Conservation (phyloP, 176 grass and related monocot genomes). For the Oryza meridionalis region DNA sequence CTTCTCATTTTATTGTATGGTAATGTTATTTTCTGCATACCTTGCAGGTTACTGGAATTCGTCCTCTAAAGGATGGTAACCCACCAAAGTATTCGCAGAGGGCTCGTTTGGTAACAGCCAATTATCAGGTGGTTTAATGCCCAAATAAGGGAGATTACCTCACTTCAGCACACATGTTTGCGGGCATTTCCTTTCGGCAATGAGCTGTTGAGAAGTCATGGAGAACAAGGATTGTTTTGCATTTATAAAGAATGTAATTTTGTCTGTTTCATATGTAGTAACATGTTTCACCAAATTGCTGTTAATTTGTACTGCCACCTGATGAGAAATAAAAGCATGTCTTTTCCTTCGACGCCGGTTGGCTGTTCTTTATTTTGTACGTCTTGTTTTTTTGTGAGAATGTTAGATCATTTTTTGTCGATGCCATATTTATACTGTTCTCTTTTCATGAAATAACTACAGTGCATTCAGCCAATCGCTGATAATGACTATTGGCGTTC, state of each 20-base stretch:
- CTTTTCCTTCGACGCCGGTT: neutral
- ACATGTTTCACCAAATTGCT: constrained; percentile 18
- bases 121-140: constrained; percentile 67
- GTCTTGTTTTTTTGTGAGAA: neutral
- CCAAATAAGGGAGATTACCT: neutral
- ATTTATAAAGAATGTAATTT: neutral
- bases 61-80: constrained; percentile 58
- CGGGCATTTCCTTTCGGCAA: neutral
- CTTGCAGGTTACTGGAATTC: constrained; percentile 56
- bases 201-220: constrained; percentile 6
- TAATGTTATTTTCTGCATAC: constrained; percentile 2
- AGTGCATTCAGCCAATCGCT: too few species aligned
- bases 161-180: constrained; percentile 15
- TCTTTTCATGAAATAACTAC: neutral
- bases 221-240: neutral
- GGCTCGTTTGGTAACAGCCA: constrained; percentile 57
- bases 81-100: constrained; percentile 68
- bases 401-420: too few species aligned
- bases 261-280: neutral
- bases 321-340: neutral
- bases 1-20: neutral
- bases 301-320: neutral
- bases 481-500: too few species aligned
- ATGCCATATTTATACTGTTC: too few species aligned
- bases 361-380: neutral